Conservation (phyloP, 352 stramenopile genomes). For the Pythium vanterpoolii region DNA sequence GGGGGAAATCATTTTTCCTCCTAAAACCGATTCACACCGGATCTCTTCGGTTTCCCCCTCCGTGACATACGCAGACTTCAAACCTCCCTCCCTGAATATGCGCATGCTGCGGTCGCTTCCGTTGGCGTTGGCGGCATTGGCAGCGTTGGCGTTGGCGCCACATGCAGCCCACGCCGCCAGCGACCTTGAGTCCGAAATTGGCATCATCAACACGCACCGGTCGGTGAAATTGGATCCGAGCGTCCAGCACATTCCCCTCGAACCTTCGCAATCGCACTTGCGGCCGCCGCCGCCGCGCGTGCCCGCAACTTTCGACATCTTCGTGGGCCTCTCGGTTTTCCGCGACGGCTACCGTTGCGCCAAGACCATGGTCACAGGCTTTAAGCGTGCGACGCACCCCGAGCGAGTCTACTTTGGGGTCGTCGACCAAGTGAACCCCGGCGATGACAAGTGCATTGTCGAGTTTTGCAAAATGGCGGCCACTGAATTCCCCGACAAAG, state of each 20-base stretch:
- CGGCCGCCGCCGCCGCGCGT: constrained; percentile 59
- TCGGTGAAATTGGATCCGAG: constrained; percentile 38
- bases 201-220: constrained; percentile 22
- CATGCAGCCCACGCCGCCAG: constrained; percentile 15
- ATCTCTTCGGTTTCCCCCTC: neutral
- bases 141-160: neutral
- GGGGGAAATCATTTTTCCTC: neutral
- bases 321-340: constrained; percentile 80
- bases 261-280: constrained; percentile 29
- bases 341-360: constrained; percentile 76
- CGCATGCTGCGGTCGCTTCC: neutral
- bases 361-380: constrained; percentile 77
- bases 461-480: constrained; percentile 79
- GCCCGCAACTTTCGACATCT: constrained; percentile 54
- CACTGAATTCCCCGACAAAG: constrained; percentile 56
- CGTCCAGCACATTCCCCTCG: constrained; percentile 71
- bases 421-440: constrained; percentile 77
- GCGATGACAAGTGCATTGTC: constrained; percentile 65
- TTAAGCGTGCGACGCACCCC: constrained; percentile 66
- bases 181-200: constrained; percentile 18
- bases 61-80: neutral
- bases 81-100: neutral
- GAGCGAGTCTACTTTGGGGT: constrained; percentile 78
- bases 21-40: neutral
- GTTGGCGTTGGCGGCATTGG: neutral